phyloP scores from a whole-genome alignment of 208 protist genomes.

The Leishmania martiniquensis region DNA sequence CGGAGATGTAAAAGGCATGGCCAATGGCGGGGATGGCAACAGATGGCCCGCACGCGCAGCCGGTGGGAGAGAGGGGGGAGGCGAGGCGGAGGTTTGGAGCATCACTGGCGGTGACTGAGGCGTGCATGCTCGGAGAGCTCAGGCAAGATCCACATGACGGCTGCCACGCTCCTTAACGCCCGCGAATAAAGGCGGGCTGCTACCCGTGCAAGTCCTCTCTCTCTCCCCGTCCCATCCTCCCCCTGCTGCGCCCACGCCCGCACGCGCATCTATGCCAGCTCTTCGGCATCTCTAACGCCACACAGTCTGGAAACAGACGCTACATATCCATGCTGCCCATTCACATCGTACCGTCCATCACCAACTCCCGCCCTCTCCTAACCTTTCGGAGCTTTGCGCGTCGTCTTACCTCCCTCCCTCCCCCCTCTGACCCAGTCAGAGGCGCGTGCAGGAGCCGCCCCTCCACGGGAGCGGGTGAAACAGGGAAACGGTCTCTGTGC shows the following conservation, averaged over 20 bases:
- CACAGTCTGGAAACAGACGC: background rate
- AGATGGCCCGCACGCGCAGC: background rate
- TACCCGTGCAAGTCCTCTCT: no score
- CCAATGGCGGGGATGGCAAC: background rate
- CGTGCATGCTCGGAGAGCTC: background rate
- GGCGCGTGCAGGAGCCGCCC: background rate
- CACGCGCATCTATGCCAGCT: background rate
- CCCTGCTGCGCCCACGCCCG: background rate
- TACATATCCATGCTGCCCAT: background rate
- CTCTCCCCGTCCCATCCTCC: background rate
- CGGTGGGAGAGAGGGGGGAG: background rate
- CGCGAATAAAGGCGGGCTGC: no score
- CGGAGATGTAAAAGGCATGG: background rate
- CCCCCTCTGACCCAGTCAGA: background rate
- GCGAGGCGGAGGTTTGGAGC: no score
- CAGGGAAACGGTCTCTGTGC: no score
- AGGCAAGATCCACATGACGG: background rate
- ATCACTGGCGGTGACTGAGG: background rate
- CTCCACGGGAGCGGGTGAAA: background rate
- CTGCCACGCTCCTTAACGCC: no score
- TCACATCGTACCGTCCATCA: background rate
- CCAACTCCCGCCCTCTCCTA: background rate
- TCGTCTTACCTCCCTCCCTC: background rate
- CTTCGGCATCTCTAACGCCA: background rate
- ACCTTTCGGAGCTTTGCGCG: background rate